Evolutionary conservation across 768 basidiomycete genomes (phyloP).

Genomic region (Agaricus blazei): DNA sequence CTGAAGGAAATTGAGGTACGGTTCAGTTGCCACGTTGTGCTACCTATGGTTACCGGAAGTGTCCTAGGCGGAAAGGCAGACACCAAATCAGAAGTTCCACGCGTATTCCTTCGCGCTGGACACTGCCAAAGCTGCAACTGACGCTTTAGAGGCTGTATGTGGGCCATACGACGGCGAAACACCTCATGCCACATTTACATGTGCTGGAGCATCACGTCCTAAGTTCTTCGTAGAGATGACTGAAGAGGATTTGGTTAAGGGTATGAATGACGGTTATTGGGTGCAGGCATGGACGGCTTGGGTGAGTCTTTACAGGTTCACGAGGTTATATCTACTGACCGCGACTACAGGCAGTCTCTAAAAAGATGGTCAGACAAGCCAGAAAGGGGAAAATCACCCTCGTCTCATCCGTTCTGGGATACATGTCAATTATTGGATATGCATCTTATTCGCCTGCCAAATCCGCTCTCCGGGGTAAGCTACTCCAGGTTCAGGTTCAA

Average conservation of each 20-base stretch:
- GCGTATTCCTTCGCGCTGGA: slow-evolving; percentile 64
- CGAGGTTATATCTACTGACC: not conserved
- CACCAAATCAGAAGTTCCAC: slow-evolving; percentile 55
- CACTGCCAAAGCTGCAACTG: slow-evolving; percentile 43
- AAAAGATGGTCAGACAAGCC: slow-evolving; percentile 58
- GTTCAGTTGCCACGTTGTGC: slow-evolving; percentile 9
- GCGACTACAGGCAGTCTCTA: slow-evolving; percentile 53
- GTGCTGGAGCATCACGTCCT: slow-evolving; percentile 71
- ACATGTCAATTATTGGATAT: slow-evolving; percentile 75
- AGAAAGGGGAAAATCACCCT: slow-evolving; percentile 65
- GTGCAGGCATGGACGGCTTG: slow-evolving; percentile 52
- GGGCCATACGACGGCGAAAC: slow-evolving; percentile 45
- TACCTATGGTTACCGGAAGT: not conserved
- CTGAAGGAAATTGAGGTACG: slow-evolving; percentile 59
- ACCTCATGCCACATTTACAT: slow-evolving; percentile 76
- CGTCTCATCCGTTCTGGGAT: slow-evolving; percentile 68
- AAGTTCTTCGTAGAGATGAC: slow-evolving; percentile 70
- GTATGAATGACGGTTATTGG: slow-evolving; percentile 43
- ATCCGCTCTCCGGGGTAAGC: slow-evolving; percentile 75
- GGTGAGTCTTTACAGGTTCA: slow-evolving; percentile 27
- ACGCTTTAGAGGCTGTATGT: slow-evolving; percentile 61
- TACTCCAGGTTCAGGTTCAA: not conserved
- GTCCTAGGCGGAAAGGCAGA: slow-evolving; percentile 44
- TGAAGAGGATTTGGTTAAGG: slow-evolving; percentile 47
- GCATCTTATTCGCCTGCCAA: slow-evolving; percentile 80